A percentile compares a stretch with the other conserved stretches of the same genome.
phyloP scores from a whole-genome alignment of 78 protist genomes.

The Andalucia godoyi region DNA sequence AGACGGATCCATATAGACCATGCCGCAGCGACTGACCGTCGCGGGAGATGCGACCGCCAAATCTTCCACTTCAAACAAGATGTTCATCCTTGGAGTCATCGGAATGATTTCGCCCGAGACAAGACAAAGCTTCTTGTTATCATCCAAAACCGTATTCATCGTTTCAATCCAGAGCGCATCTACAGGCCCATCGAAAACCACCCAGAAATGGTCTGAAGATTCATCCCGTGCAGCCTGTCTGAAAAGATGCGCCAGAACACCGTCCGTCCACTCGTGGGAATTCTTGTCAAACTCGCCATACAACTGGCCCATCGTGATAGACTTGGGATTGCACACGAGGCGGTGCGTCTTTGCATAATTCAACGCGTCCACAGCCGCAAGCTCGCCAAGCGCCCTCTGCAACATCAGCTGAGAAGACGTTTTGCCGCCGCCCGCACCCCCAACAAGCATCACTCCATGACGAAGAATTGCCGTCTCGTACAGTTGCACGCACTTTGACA shows the following conservation, averaged over 20 bases:
- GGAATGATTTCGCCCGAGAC: conserved; percentile 70
- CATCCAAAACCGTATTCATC: conserved; percentile 89
- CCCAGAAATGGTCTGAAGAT: conserved; percentile 34
- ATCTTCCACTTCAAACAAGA: conserved; percentile 80
- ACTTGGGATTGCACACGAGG: conserved; percentile 62
- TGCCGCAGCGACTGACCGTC: conserved; percentile 74
- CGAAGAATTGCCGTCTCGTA: conserved; percentile 57
- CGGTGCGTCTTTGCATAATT: neutral
- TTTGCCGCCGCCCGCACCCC: conserved; percentile 82
- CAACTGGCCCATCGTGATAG: conserved; percentile 65
- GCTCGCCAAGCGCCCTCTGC: conserved; percentile 25
- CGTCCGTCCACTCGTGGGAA: conserved; percentile 84
- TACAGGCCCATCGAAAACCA: conserved; percentile 80
- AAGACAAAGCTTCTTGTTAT: conserved; percentile 88
- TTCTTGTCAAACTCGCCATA: conserved; percentile 66
- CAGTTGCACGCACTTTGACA: conserved; percentile 57
- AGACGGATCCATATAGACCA: conserved; percentile 66
- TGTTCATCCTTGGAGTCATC: conserved; percentile 43
- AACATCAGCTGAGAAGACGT: conserved; percentile 33
- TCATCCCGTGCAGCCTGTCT: conserved; percentile 1
- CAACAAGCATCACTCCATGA: conserved; percentile 85
- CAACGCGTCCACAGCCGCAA: neutral
- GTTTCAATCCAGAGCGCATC: conserved; percentile 92
- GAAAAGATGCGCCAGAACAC: conserved; percentile 44
- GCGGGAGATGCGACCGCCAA: conserved; percentile 80